Evolutionary conservation across 2,329 filamentous ascomycete species (phyloP).

Genomic region (Pseudogymnoascus sp.): DNA sequence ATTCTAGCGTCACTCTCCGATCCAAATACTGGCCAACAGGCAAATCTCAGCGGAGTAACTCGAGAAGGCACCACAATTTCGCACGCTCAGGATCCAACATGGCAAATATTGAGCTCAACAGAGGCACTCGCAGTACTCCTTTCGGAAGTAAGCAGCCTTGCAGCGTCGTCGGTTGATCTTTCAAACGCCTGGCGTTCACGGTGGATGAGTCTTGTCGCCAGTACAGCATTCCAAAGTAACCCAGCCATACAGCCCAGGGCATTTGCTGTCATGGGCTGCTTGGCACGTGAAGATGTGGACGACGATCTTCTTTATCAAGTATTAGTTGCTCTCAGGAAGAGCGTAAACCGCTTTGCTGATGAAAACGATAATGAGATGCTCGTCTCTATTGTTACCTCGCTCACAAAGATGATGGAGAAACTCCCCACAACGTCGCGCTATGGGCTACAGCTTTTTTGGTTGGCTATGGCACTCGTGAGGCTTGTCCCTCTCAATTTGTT

Average conservation of each 20-base stretch:
- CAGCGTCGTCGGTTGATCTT: slow-evolving; percentile 56
- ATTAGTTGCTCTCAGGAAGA: slow-evolving; percentile 58
- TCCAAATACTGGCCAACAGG: slow-evolving; percentile 51
- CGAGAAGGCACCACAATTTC: slow-evolving; percentile 48
- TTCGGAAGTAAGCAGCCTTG: slow-evolving; percentile 56
- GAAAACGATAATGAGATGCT: slow-evolving; percentile 62
- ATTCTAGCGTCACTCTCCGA: slow-evolving; percentile 55
- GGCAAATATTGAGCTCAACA: slow-evolving; percentile 39
- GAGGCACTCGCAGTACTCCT: slow-evolving; percentile 56
- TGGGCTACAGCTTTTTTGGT: slow-evolving; percentile 62
- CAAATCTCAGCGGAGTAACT: slow-evolving; percentile 34
- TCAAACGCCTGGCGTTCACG: slow-evolving; percentile 63
- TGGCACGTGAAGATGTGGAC: slow-evolving; percentile 64
- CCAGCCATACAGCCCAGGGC: slow-evolving; percentile 63
- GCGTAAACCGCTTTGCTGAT: slow-evolving; percentile 57
- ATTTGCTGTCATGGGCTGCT: slow-evolving; percentile 64
- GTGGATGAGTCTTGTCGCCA: slow-evolving; percentile 68
- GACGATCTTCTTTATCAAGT: slow-evolving; percentile 66
- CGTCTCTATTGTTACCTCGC: slow-evolving; percentile 57
- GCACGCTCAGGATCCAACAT: slow-evolving; percentile 28
- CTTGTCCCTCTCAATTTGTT: slow-evolving; percentile 57
- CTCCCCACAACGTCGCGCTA: slow-evolving; percentile 60
- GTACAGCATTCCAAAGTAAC: slow-evolving; percentile 66
- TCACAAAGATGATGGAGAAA: slow-evolving; percentile 67
- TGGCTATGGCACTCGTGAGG: slow-evolving; percentile 58